Percentiles rank a stretch among this genome's conserved stretches.
phyloP scores from a whole-genome alignment of 1,284 basidiomycete genomes.

The Prillingera fragicola region DNA sequence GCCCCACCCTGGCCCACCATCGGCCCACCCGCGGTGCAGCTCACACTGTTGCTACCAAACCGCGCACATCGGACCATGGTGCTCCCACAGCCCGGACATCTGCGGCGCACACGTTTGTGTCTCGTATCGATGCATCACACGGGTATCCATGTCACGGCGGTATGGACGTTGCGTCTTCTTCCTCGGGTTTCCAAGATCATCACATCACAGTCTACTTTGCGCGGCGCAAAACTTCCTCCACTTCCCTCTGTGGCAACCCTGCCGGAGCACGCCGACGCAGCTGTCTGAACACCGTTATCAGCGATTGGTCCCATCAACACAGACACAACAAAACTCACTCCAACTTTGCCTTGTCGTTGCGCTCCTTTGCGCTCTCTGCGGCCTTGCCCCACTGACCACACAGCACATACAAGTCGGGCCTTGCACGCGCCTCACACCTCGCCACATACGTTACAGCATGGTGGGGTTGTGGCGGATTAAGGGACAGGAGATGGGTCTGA shows the following conservation, averaged over 20 bases:
- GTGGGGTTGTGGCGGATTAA: conserved; percentile 52
- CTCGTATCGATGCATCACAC: too few species aligned
- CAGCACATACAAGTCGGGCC: conserved; percentile 76
- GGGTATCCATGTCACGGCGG: too few species aligned
- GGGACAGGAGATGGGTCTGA: conserved; percentile 41
- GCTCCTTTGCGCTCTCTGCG: conserved; percentile 78
- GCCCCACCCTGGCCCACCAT: too few species aligned
- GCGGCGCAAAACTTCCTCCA: conserved; percentile 19
- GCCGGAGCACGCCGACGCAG: conserved; percentile 3
- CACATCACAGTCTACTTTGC: conserved; percentile 16
- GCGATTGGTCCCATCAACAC: conserved; percentile 3
- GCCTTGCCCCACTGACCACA: conserved; percentile 85
- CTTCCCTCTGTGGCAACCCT: conserved; percentile 11
- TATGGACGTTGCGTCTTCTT: too few species aligned
- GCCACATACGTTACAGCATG: conserved; percentile 71
- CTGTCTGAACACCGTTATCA: conserved; percentile 5
- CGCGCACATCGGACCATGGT: too few species aligned
- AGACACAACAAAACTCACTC: conserved; percentile 57
- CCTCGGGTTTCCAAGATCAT: too few species aligned
- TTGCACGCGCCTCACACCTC: conserved; percentile 72
- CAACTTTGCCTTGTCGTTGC: conserved; percentile 70
- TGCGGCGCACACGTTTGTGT: too few species aligned
- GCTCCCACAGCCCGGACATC: too few species aligned
- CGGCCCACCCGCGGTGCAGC: too few species aligned
- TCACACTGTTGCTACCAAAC: too few species aligned